Evolutionary conservation across 1,139 yeast species (phyloP).

Genomic region (Arxiozyma telluris): DNA sequence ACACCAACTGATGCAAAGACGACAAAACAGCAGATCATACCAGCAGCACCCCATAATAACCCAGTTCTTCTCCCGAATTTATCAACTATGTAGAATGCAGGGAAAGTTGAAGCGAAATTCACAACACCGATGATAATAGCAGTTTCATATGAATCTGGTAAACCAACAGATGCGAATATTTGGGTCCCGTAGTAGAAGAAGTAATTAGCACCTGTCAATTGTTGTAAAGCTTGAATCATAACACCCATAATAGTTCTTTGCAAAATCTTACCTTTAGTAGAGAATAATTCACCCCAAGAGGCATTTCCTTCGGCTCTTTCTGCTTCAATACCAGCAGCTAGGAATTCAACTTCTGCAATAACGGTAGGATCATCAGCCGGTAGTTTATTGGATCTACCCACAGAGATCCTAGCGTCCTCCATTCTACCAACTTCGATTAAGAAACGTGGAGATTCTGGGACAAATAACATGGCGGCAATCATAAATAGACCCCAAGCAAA

Average conservation of each 20-base stretch:
- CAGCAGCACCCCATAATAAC: conserved; percentile 12
- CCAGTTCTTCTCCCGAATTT: conserved; percentile 12
- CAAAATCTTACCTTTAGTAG: conserved; percentile 45
- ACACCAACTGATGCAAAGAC: conserved; percentile 13
- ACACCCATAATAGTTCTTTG: conserved; percentile 55
- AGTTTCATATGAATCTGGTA: conserved; percentile 46
- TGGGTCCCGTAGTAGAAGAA: conserved; percentile 71
- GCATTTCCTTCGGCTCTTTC: conserved; percentile 30
- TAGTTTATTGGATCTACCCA: conserved; percentile 8
- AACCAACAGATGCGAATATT: conserved; percentile 38
- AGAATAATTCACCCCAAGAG: conserved; percentile 50
- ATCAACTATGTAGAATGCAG: conserved; percentile 10
- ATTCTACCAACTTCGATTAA: conserved; percentile 10
- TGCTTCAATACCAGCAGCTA: conserved; percentile 30
- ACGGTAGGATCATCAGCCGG: conserved; percentile 46
- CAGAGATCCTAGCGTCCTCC: conserved; percentile 11
- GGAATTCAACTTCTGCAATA: conserved; percentile 47
- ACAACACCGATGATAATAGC: conserved; percentile 65
- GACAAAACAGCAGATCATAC: conserved; percentile 12
- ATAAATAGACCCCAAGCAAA: conserved; percentile 12
- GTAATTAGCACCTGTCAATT: conserved; percentile 38
- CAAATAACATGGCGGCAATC: conserved; percentile 13
- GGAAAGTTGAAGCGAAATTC: conserved; percentile 59
- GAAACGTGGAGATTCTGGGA: conserved; percentile 14
- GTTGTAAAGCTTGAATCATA: conserved; percentile 48